Conservation (phyloP, 2,329 filamentous ascomycete species). For the Penicillium sp. region DNA sequence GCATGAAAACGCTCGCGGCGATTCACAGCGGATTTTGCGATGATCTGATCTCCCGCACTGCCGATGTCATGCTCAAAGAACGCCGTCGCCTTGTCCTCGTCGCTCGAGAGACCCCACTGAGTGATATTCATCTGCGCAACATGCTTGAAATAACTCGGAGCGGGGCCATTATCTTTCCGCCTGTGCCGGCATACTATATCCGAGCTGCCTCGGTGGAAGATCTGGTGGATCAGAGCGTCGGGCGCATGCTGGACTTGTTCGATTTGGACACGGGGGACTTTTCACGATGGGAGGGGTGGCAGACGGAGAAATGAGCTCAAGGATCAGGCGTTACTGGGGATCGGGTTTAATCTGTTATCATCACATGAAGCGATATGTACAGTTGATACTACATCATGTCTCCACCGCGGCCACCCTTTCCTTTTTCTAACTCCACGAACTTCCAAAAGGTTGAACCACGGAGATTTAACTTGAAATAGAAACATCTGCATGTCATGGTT, state of each 20-base stretch:
- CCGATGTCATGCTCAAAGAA: slow-evolving; percentile 52
- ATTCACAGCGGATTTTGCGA: slow-evolving; percentile 45
- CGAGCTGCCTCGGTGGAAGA: slow-evolving; percentile 42
- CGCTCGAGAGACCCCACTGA: slow-evolving; percentile 48
- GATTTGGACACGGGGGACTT: slow-evolving; percentile 45
- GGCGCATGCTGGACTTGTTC: slow-evolving; percentile 49
- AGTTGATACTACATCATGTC: background rate
- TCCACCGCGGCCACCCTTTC: background rate
- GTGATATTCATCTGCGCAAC: slow-evolving; percentile 48
- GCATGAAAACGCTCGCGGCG: slow-evolving; percentile 50
- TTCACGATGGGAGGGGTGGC: slow-evolving; percentile 28
- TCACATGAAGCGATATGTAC: background rate
- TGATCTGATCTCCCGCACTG: slow-evolving; percentile 48
- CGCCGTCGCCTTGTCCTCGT: slow-evolving; percentile 41
- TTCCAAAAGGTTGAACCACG: background rate
- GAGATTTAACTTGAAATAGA: background rate
- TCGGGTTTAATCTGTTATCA: background rate
- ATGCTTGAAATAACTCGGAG: slow-evolving; percentile 43
- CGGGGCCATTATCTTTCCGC: slow-evolving; percentile 48
- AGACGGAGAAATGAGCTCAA: slow-evolving; percentile 6
- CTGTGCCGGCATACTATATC: slow-evolving; percentile 49
- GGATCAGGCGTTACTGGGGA: background rate
- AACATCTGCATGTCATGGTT: background rate
- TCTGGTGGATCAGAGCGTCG: slow-evolving; percentile 48
- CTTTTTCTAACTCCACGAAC: background rate